These are phyloP conservation scores for Boechera divaricarpa DNA, from an alignment of 345 rosid genomes.

Conservation along the genomic window DNA sequence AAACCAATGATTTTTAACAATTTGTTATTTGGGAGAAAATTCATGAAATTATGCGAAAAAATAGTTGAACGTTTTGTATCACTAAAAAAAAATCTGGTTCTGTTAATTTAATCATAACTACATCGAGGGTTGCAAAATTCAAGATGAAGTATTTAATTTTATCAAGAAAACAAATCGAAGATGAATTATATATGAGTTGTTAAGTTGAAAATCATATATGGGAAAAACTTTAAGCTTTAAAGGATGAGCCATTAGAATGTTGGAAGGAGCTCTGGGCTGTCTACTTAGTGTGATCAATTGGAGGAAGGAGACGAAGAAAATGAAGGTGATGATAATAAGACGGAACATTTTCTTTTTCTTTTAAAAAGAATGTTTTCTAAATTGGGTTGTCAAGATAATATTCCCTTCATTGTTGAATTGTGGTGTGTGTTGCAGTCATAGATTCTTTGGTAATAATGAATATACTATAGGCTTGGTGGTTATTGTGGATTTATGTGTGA, in stretches of 20 bases:
- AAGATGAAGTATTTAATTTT: neutral
- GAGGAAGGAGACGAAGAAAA: neutral
- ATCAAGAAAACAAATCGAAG: neutral
- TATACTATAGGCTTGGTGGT: constrained; percentile 37
- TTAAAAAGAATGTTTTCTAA: neutral
- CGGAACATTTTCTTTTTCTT: neutral
- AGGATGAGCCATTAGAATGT: neutral
- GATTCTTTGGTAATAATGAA: constrained; percentile 31
- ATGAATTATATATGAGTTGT: neutral
- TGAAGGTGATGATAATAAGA: neutral
- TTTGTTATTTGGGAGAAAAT: too few species aligned
- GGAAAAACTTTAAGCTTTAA: neutral
- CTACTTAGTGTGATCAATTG: constrained; percentile 3
- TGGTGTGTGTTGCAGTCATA: constrained; percentile 29
- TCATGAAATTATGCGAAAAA: too few species aligned
- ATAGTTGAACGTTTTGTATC: too few species aligned
- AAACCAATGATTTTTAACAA: too few species aligned
- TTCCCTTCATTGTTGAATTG: constrained; percentile 18
- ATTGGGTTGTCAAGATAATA: constrained; percentile 13
- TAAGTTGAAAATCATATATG: neutral
- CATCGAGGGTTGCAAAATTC: neutral
- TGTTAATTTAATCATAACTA: too few species aligned
- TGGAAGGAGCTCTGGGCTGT: constrained; percentile 3
- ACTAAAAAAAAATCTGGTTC: too few species aligned
- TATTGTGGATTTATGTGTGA: constrained; percentile 32